phyloP scores from a whole-genome alignment of 2,329 filamentous ascomycete species.

The Diplodia seriata region DNA sequence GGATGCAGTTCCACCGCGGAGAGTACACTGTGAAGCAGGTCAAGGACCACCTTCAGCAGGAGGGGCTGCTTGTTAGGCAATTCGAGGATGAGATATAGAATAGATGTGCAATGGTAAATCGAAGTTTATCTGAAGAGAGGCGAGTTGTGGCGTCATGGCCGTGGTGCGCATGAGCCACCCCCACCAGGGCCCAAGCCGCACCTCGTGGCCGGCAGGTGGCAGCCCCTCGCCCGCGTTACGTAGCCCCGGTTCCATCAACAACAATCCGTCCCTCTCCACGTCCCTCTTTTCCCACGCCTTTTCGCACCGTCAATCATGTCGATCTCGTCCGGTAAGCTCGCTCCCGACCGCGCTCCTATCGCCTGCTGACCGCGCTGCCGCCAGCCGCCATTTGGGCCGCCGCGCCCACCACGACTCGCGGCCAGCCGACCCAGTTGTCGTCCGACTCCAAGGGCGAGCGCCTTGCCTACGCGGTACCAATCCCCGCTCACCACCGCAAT shows the following conservation, averaged over 20 bases:
- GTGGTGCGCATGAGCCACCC: neutral
- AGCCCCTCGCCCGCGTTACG: constrained; percentile 23
- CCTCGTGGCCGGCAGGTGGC: neutral
- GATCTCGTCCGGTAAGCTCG: constrained; percentile 24
- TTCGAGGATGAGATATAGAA: constrained; percentile 66
- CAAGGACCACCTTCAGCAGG: constrained; percentile 77
- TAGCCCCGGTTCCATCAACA: constrained; percentile 13
- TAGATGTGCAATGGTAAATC: neutral
- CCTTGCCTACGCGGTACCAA: constrained; percentile 85
- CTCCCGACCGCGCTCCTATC: neutral
- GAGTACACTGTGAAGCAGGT: constrained; percentile 96
- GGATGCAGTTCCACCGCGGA: constrained; percentile 79
- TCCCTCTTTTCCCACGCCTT: constrained; percentile 1
- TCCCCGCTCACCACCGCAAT: constrained; percentile 8
- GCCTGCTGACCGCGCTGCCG: neutral
- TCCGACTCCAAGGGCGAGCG: constrained; percentile 87
- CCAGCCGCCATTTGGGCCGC: constrained; percentile 81
- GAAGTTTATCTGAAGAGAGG: neutral
- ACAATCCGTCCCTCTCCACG: constrained; percentile 1
- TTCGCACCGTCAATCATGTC: constrained; percentile 16
- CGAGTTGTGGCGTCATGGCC: neutral
- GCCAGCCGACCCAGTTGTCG: constrained; percentile 87
- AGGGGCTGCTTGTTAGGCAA: constrained; percentile 78
- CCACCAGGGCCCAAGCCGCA: constrained; percentile 16
- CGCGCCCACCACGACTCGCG: constrained; percentile 80